Conservation (phyloP, 164 flowering plant genomes). For the Berberis vulgaris region DNA sequence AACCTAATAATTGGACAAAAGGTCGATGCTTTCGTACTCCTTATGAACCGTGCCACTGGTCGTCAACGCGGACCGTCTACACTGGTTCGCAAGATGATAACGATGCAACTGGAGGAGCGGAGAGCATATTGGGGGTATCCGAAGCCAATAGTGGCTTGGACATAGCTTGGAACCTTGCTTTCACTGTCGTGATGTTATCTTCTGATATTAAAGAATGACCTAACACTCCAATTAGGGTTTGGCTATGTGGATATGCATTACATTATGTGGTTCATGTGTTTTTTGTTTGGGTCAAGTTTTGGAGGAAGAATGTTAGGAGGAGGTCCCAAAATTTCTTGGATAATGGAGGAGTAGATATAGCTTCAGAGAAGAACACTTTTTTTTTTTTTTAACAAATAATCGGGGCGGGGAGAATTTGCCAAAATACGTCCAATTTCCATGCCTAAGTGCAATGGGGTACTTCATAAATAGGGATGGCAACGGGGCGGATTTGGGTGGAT, state of each 20-base stretch:
- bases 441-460: no score
- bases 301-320: conserved; percentile 37
- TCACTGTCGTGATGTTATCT: conserved; percentile 46
- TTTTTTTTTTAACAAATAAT: no score
- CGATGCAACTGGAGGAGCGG: conserved; percentile 85
- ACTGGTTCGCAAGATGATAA: conserved; percentile 88
- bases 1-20: conserved; percentile 40
- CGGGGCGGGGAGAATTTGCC: no score
- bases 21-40: conserved; percentile 41
- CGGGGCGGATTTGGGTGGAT: no score
- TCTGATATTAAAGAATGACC: conserved; percentile 41
- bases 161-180: conserved; percentile 74
- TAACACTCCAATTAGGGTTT: conserved; percentile 50
- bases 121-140: conserved; percentile 98
- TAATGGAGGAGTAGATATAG: conserved; percentile 7
- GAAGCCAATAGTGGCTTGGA: conserved; percentile 90
- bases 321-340: not conserved
- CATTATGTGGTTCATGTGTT: conserved; percentile 76
- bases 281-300: conserved; percentile 72
- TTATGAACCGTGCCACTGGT: conserved; percentile 64
- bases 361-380: conserved; percentile 9
- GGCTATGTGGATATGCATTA: conserved; percentile 66
- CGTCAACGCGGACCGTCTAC: conserved; percentile 74
- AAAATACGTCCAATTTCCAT: no score
- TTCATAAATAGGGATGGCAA: no score